Evolutionary conservation across 108 stramenopile species (phyloP).

Genomic region (Nannochloropsis gaditana): DNA sequence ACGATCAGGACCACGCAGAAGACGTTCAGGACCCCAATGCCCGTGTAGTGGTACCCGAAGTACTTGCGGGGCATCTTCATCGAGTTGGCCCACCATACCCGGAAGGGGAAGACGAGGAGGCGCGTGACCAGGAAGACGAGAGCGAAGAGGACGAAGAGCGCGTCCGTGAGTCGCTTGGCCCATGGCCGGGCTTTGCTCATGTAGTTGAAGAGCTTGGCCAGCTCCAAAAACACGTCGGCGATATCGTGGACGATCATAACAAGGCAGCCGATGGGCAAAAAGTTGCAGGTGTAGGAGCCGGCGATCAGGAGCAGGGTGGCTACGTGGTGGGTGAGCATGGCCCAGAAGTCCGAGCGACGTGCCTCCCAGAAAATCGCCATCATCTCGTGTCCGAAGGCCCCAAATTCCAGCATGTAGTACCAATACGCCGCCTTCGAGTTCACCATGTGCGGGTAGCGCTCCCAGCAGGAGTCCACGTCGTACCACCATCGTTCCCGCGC

Average conservation of each 20-base stretch:
- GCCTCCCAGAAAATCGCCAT: conserved; percentile 4
- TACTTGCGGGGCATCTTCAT: not conserved
- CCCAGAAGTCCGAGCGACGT: not conserved
- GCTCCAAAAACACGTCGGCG: conserved; percentile 30
- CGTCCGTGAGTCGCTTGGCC: conserved; percentile 18
- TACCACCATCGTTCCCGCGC: conserved; percentile 2
- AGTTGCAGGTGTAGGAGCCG: conserved; percentile 13
- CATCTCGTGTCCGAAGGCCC: not conserved
- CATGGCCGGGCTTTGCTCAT: conserved; percentile 23
- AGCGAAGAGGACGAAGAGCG: conserved; percentile 26
- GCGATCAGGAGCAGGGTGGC: not conserved
- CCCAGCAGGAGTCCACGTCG: not conserved
- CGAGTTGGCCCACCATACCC: conserved; percentile 21
- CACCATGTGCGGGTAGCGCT: not conserved
- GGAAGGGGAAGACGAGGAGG: conserved; percentile 26
- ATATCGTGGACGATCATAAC: conserved; percentile 28
- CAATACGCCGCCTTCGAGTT: not conserved
- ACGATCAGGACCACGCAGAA: conserved; percentile 22
- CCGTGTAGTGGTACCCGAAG: not conserved
- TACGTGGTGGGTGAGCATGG: conserved; percentile 9
- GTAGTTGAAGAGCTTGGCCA: conserved; percentile 33
- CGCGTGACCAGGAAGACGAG: conserved; percentile 31
- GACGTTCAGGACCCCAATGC: not conserved
- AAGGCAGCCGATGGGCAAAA: conserved; percentile 10
- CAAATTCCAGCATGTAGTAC: not conserved